phyloP scores from a whole-genome alignment of 2,329 filamentous ascomycete genomes.

The Emericellopsis atlantica region DNA sequence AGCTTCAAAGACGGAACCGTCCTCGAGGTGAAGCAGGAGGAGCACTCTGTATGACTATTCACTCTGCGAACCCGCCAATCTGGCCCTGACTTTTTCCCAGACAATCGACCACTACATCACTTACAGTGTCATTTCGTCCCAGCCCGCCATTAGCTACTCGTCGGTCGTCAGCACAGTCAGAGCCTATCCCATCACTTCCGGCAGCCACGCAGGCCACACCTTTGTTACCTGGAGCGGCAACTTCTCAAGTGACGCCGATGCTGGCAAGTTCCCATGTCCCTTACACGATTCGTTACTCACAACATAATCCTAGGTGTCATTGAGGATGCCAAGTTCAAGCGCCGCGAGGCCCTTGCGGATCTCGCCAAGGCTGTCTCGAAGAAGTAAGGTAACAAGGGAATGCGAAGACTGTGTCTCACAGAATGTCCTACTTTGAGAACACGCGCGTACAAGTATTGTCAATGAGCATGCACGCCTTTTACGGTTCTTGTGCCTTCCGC shows the following conservation, averaged over 20 bases:
- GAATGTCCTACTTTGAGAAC: too few species aligned
- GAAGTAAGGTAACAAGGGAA: constrained; percentile 3
- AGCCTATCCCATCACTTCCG: constrained; percentile 52
- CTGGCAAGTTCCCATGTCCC: constrained; percentile 5
- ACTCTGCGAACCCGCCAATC: neutral
- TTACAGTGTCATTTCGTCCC: constrained; percentile 56
- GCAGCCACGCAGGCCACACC: constrained; percentile 49
- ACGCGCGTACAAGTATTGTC: too few species aligned
- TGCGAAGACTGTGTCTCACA: too few species aligned
- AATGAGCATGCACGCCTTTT: too few species aligned
- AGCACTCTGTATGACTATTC: constrained; percentile 48
- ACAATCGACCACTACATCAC: constrained; percentile 65
- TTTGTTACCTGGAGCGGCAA: constrained; percentile 58
- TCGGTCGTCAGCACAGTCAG: constrained; percentile 55
- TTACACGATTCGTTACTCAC: neutral
- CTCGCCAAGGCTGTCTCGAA: constrained; percentile 39
- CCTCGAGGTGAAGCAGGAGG: constrained; percentile 63
- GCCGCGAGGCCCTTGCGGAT: constrained; percentile 56
- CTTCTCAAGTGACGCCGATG: constrained; percentile 31
- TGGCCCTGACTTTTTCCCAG: constrained; percentile 18
- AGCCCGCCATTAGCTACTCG: constrained; percentile 53
- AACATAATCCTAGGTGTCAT: constrained; percentile 42
- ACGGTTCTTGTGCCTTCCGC: too few species aligned
- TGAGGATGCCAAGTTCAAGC: constrained; percentile 66
- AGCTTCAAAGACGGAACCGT: constrained; percentile 57